Base-by-base conservation (phyloP, 164 flowering plant genomes). In the Berberis thunbergii region DNA sequence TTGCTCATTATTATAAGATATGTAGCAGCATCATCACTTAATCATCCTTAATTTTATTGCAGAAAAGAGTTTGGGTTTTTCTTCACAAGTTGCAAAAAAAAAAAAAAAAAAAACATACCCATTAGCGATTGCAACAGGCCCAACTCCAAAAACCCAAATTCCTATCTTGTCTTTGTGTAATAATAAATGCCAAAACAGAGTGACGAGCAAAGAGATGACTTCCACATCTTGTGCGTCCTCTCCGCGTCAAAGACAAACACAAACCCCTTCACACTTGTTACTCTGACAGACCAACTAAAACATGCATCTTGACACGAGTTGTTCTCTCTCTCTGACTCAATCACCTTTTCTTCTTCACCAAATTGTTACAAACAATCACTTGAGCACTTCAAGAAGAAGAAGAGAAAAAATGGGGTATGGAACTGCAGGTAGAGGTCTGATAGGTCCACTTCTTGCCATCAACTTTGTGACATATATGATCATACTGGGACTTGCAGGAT, bases 401-500 rank as follows among this genome's bases (percentile, higher is more conserved):
- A 13, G 41, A 26, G 2, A 6, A 54, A 26, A 7, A 54, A 68
- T 64, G 72, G 64, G 68, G 26, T 26, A 10, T 48, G 84, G 82
- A 54, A 75, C 76, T 7, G 68, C 54, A 49, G 80, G 76, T 3
- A 79, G 71, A 66, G 70, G 68, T 43, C 9, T 81, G 42, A 71
- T 77, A 67, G 79, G 77, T 2, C 83, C 83, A 9, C 45, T 83
- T 11, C 58, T 85, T 66, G 69, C 61, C 12, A 80, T 67, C 4
- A 78, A 81, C 70, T 71, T 75, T 13, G 81, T 81, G 40, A 75
- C 77, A 61, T 70, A 77, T 45, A 57, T 81, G 11, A 71, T 81
- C 41, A 43, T 80, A 4, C 66, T 85, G 6, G 89, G 85, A 11
- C 73, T 83, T 3, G 81, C 85, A 4, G 75, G 74, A 0, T 85